These are phyloP conservation scores for Parsonsia alboflavescens DNA, from an alignment of 257 asterid genomes.

Conservation along the genomic window DNA sequence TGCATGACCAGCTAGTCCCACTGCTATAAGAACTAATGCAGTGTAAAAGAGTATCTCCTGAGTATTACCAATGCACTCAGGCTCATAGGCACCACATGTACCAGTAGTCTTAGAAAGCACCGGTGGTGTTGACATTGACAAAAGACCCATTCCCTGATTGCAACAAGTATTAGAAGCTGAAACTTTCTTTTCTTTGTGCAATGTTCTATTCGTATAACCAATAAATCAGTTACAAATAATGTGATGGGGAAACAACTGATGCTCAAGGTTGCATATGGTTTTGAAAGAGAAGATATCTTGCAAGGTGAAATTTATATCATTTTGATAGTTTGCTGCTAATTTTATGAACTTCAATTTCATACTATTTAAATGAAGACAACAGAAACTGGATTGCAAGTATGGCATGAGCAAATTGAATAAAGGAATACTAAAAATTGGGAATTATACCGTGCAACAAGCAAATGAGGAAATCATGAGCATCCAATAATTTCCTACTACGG, in stretches of 20 bases:
- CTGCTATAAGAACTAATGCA: conserved; percentile 20
- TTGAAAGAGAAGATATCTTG: background rate
- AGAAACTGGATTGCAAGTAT: background rate
- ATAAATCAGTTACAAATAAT: background rate
- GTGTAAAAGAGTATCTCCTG: conserved; percentile 23
- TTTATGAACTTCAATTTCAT: background rate
- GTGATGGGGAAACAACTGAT: background rate
- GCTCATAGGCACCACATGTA: conserved; percentile 22
- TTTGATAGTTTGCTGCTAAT: too few relatives aligned
- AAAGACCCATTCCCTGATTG: conserved; percentile 27
- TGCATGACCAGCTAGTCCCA: conserved; percentile 23
- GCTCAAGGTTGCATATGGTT: background rate
- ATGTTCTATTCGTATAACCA: background rate
- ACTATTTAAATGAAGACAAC: background rate
- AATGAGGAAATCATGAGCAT: conserved; percentile 22
- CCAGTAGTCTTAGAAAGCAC: conserved; percentile 18
- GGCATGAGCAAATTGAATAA: background rate
- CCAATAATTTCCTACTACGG: conserved; percentile 18
- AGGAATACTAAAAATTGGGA: background rate
- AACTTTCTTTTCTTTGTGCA: background rate
- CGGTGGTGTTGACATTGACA: conserved; percentile 30
- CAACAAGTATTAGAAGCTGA: background rate
- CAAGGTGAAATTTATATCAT: too few relatives aligned
- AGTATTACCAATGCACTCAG: conserved; percentile 24
- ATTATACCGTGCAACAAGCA: conserved; percentile 18